Percentiles rank a stretch among this genome's conserved stretches.
Conservation (phyloP, 208 protist genomes). For the Crithidia sp. region DNA sequence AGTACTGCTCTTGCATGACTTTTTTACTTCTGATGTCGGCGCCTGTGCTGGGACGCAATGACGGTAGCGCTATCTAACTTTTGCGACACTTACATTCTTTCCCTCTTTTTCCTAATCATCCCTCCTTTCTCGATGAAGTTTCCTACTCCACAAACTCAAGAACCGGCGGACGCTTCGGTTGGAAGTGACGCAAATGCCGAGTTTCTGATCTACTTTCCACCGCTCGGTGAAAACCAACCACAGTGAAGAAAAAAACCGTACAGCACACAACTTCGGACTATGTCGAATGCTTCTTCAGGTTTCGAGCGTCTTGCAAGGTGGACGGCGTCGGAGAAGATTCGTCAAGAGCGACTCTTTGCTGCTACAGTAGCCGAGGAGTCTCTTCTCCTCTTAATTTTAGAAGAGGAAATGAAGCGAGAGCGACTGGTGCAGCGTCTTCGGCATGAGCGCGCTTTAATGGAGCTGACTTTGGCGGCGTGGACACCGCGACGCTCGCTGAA, state of each 20-base stretch:
- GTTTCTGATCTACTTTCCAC: not conserved
- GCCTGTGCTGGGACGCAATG: too few species aligned
- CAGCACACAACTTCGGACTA: not conserved
- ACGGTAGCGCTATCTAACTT: too few species aligned
- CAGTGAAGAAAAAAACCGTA: too few species aligned
- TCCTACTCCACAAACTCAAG: not conserved
- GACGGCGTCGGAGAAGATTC: conserved; percentile 7
- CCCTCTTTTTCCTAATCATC: too few species aligned
- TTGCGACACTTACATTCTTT: too few species aligned
- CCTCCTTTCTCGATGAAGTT: too few species aligned
- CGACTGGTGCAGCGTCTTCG: conserved; percentile 26
- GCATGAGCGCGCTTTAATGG: conserved; percentile 17
- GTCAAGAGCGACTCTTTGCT: conserved; percentile 20
- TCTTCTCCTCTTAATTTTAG: conserved; percentile 10
- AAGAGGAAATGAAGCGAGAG: conserved; percentile 25
- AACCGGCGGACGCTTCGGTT: not conserved
- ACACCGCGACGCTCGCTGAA: not conserved
- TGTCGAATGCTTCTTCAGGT: not conserved
- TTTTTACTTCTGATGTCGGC: too few species aligned
- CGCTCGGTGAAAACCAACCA: too few species aligned
- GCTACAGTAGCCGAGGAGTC: conserved; percentile 24
- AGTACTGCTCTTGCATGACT: too few species aligned
- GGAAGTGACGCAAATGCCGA: not conserved
- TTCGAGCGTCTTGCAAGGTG: not conserved
- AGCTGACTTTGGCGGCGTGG: conserved; percentile 8